Evolutionary conservation across 2,329 filamentous ascomycete genomes (phyloP).

Genomic region (Nothopassalora personata): DNA sequence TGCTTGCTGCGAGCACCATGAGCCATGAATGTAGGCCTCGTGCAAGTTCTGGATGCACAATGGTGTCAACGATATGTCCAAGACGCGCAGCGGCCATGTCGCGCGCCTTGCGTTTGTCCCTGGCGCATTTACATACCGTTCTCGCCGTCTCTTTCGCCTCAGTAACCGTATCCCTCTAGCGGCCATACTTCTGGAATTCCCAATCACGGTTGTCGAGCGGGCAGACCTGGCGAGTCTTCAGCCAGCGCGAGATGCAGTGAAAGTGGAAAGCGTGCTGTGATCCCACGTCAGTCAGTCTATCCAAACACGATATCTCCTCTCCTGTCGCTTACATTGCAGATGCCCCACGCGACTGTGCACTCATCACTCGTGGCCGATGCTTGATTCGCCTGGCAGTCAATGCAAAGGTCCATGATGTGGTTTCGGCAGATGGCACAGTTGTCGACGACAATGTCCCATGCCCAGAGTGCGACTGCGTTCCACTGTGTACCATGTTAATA

Average conservation of each 20-base stretch:
- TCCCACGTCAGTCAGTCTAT: background rate
- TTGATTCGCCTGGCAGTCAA: constrained; percentile 98
- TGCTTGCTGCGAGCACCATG: background rate
- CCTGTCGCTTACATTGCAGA: constrained; percentile 81
- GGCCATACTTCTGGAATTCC: constrained; percentile 99
- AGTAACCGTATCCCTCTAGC: constrained; percentile 35
- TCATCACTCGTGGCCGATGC: constrained; percentile 95
- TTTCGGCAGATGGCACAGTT: constrained; percentile 99
- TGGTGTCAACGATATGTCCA: background rate
- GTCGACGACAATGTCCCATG: constrained; percentile 98
- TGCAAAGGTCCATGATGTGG: constrained; percentile 99
- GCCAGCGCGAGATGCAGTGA: constrained; percentile 98
- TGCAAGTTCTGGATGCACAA: background rate
- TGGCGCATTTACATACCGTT: background rate
- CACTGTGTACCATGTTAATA: constrained; percentile 55
- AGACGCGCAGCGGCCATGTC: background rate
- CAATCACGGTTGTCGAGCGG: constrained; percentile 96
- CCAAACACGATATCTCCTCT: background rate
- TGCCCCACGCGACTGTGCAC: constrained; percentile 98
- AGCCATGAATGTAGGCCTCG: background rate
- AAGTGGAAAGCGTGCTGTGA: constrained; percentile 95
- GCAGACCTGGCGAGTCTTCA: constrained; percentile 98
- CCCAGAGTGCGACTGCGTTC: constrained; percentile 98
- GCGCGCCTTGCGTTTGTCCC: background rate
- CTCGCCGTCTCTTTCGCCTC: background rate